Conservation (phyloP, 495 filamentous ascomycete genomes). For the Xylaria longipes region DNA sequence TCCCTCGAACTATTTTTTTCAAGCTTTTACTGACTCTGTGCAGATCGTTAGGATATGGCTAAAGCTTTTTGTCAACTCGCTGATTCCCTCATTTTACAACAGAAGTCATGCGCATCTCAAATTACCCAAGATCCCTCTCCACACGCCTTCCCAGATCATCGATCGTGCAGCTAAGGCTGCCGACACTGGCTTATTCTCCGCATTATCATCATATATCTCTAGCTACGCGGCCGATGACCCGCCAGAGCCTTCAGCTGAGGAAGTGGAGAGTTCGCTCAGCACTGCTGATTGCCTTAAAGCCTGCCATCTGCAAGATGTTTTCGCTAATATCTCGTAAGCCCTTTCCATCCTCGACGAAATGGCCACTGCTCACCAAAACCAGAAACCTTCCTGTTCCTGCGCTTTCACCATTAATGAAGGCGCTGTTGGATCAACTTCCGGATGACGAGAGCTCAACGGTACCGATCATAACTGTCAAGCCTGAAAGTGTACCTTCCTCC, state of each 20-base stretch:
- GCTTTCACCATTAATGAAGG: conserved; percentile 70
- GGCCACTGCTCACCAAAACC: conserved; percentile 19
- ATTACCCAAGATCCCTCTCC: conserved; percentile 84
- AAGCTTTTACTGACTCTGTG: conserved; percentile 33
- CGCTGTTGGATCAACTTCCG: conserved; percentile 82
- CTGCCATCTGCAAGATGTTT: conserved; percentile 82
- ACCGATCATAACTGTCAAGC: conserved; percentile 75
- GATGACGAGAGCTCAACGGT: conserved; percentile 82
- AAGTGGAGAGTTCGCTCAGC: conserved; percentile 92
- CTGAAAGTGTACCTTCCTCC: conserved; percentile 68
- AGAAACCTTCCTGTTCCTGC: conserved; percentile 73
- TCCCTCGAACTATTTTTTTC: conserved; percentile 26
- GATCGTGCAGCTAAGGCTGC: conserved; percentile 78
- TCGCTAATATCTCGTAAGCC: conserved; percentile 82
- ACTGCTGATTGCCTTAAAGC: conserved; percentile 93
- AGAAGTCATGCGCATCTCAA: conserved; percentile 72
- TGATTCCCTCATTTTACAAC: conserved; percentile 85
- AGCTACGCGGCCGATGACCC: conserved; percentile 98
- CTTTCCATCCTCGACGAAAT: not conserved
- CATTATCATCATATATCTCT: conserved; percentile 95
- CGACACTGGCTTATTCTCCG: conserved; percentile 87
- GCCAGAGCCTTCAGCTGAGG: conserved; percentile 95
- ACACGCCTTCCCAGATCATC: conserved; percentile 90
- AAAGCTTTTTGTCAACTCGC: conserved; percentile 94
- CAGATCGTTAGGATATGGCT: conserved; percentile 89